phyloP scores from a whole-genome alignment of 129 eudicot genomes.

The Lactuca saligna region DNA sequence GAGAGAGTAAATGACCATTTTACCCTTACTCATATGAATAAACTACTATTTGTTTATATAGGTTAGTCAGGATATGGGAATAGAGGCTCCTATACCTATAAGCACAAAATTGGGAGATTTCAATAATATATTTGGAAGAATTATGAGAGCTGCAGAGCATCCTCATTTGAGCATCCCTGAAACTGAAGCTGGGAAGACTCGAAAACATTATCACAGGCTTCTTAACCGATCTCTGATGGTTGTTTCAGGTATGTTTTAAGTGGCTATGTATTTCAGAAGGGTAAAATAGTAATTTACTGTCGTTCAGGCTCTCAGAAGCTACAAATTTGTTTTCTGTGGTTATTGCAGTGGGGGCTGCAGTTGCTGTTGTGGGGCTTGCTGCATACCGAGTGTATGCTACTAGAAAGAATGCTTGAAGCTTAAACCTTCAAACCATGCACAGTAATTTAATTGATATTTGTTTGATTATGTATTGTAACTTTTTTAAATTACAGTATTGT shows the following conservation, averaged over 20 bases:
- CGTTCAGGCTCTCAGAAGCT: not conserved
- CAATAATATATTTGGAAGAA: constrained; percentile 58
- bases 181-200: constrained; percentile 89
- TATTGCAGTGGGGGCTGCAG: constrained; percentile 81
- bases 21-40: constrained; percentile 32
- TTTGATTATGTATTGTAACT: not conserved
- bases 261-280: not conserved
- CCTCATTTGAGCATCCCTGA: constrained; percentile 94
- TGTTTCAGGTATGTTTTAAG: constrained; percentile 57
- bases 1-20: not conserved
- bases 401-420: constrained; percentile 57
- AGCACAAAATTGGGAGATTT: constrained; percentile 68
- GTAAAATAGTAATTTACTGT: not conserved
- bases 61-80: constrained; percentile 90
- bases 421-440: not conserved
- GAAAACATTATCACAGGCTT: constrained; percentile 78
- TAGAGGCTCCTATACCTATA: constrained; percentile 79
- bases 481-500: no score
- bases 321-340: not conserved
- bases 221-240: constrained; percentile 71
- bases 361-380: constrained; percentile 74
- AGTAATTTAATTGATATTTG: not conserved
- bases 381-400: constrained; percentile 91
- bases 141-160: constrained; percentile 66
- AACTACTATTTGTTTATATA: constrained; percentile 11